A percentile compares a stretch with the other conserved stretches of the same genome.
These are phyloP conservation scores for Lachancea sp. DNA, from an alignment of 805 yeast genomes.

Conservation along the genomic window DNA sequence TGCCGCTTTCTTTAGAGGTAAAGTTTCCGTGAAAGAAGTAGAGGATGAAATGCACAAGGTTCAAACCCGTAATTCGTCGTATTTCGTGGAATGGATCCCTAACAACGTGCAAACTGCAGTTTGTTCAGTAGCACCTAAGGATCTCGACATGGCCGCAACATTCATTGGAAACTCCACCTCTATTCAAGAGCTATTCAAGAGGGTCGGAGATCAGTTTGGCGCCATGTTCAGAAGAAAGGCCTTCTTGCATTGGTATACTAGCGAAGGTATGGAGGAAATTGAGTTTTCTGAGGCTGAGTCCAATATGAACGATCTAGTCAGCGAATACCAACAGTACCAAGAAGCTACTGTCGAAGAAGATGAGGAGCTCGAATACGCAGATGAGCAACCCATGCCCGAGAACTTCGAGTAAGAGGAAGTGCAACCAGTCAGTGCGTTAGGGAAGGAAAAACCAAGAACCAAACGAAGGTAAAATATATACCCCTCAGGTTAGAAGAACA, in stretches of 20 bases:
- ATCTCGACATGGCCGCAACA: slow-evolving; percentile 82
- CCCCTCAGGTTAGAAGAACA: too few relatives aligned
- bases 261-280: slow-evolving; percentile 94
- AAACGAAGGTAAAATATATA: too few relatives aligned
- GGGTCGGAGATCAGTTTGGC: slow-evolving; percentile 83
- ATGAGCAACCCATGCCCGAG: slow-evolving; percentile 35
- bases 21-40: slow-evolving; percentile 86
- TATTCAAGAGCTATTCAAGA: slow-evolving; percentile 81
- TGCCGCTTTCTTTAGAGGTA: slow-evolving; percentile 92
- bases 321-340: slow-evolving; percentile 90
- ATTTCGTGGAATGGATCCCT: slow-evolving; percentile 95
- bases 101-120: slow-evolving; percentile 91
- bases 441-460: background rate
- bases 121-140: slow-evolving; percentile 85
- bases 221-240: slow-evolving; percentile 93
- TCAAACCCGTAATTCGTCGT: slow-evolving; percentile 71
- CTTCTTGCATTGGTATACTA: slow-evolving; percentile 92
- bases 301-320: slow-evolving; percentile 80
- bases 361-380: slow-evolving; percentile 64
- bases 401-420: slow-evolving; percentile 22
- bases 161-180: slow-evolving; percentile 91
- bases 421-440: background rate
- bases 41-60: slow-evolving; percentile 88
- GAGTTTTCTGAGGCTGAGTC: slow-evolving; percentile 93
- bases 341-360: slow-evolving; percentile 73